Conservation (phyloP, 257 asterid species). For the Coffea canephora region DNA sequence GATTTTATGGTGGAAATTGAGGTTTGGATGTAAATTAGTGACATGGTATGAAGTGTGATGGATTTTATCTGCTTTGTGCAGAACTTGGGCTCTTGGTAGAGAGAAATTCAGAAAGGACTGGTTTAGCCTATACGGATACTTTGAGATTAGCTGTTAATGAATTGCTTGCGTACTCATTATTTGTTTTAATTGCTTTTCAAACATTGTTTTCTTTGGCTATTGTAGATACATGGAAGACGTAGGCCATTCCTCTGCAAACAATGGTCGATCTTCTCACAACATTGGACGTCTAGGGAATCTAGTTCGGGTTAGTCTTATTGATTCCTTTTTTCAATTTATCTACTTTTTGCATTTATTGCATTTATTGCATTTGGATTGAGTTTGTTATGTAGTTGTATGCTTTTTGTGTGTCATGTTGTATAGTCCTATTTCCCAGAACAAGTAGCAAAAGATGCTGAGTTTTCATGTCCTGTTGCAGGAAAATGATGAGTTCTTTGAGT, state of each 20-base stretch:
- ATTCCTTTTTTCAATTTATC: constrained; percentile 9
- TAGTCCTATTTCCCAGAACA: neutral
- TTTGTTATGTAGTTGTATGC: neutral
- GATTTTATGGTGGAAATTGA: neutral
- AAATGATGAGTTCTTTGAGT: constrained; percentile 83
- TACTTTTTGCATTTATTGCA: neutral
- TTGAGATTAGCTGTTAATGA: neutral
- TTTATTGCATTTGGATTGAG: no score
- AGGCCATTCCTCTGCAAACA: constrained; percentile 60
- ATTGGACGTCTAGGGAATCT: constrained; percentile 92
- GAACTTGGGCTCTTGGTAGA: neutral
- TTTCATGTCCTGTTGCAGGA: constrained; percentile 59
- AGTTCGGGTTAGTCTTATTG: constrained; percentile 54
- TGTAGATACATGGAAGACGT: constrained; percentile 76
- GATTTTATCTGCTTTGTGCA: neutral
- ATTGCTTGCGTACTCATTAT: neutral
- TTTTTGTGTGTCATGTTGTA: constrained; percentile 2
- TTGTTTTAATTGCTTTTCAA: neutral
- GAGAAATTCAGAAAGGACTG: neutral
- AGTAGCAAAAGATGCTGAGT: constrained; percentile 12
- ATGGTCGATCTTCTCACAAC: constrained; percentile 78
- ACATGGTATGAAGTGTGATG: neutral
- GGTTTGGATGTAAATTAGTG: neutral
- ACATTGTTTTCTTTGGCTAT: constrained; percentile 16
- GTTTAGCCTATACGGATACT: neutral